phyloP scores from a whole-genome alignment of 495 filamentous ascomycete genomes.

The Penicillium lividum region DNA sequence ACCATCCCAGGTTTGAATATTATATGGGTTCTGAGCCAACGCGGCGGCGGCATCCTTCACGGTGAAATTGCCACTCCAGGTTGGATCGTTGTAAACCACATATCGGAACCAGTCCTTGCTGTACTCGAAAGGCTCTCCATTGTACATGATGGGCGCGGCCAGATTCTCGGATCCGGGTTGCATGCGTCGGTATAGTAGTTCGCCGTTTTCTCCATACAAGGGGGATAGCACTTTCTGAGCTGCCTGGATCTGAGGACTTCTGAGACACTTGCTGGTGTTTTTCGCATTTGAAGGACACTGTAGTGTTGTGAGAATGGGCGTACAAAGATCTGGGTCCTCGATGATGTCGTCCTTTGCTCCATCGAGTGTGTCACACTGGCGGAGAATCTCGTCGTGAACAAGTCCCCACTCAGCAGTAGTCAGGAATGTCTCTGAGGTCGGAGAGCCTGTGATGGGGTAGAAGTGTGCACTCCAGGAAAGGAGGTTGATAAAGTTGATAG shows the following conservation, averaged over 20 bases:
- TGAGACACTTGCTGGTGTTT: conserved; percentile 52
- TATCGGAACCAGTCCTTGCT: conserved; percentile 53
- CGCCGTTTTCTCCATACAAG: conserved; percentile 50
- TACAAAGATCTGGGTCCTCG: conserved; percentile 59
- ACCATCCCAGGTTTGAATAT: conserved; percentile 52
- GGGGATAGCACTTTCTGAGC: conserved; percentile 55
- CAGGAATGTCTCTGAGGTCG: conserved; percentile 52
- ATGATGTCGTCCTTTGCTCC: conserved; percentile 66
- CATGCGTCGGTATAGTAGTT: conserved; percentile 57
- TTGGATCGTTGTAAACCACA: conserved; percentile 53
- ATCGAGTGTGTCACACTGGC: conserved; percentile 67
- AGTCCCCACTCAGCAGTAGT: conserved; percentile 48
- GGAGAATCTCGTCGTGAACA: conserved; percentile 58
- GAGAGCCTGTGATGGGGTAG: conserved; percentile 49
- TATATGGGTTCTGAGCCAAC: conserved; percentile 41
- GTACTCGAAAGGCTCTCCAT: conserved; percentile 41
- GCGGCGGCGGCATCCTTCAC: conserved; percentile 35
- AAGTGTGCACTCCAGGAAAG: conserved; percentile 57
- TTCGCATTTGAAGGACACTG: conserved; percentile 45
- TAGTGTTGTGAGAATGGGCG: conserved; percentile 52
- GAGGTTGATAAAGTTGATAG: conserved; percentile 52
- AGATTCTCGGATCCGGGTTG: conserved; percentile 44
- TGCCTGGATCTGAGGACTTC: conserved; percentile 54
- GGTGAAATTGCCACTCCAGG: conserved; percentile 37
- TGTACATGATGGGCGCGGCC: conserved; percentile 25